A percentile compares a stretch with the other conserved stretches of the same genome.
phyloP scores from a whole-genome alignment of 78 protist genomes.

The Dictyostelium purpureum region DNA sequence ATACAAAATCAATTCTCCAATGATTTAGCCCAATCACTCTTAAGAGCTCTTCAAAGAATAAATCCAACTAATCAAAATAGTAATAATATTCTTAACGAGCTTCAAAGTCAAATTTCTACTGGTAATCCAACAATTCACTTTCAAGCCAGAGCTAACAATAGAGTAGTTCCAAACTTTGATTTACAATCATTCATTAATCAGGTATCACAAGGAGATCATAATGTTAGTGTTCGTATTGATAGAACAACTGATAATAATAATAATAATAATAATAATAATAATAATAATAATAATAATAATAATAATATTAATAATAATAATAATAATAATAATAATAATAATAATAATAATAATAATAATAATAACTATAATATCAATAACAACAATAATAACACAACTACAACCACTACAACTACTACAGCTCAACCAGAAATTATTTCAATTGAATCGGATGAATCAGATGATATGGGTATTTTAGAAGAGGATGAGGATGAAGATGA shows the following conservation, averaged over 20 bases:
- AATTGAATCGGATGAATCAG: neutral
- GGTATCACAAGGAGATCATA: neutral
- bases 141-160: neutral
- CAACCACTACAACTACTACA: neutral
- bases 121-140: neutral
- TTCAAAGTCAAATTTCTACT: neutral
- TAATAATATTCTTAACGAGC: neutral
- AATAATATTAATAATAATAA: no score
- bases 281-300: neutral
- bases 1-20: neutral
- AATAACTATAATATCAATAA: neutral
- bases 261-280: neutral
- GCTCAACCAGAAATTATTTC: neutral
- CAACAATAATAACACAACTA: neutral
- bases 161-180: neutral
- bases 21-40: neutral
- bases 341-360: neutral
- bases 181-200: neutral
- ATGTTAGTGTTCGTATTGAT: neutral
- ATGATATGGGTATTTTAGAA: slow-evolving; percentile 31
- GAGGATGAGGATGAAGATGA: slow-evolving; percentile 8
- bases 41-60: neutral
- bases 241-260: neutral
- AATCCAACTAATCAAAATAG: neutral
- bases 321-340: no score